Evolutionary conservation across 164 flowering plant genomes (phyloP).

Genomic region (Kalanchoe fedtschenkoi): DNA sequence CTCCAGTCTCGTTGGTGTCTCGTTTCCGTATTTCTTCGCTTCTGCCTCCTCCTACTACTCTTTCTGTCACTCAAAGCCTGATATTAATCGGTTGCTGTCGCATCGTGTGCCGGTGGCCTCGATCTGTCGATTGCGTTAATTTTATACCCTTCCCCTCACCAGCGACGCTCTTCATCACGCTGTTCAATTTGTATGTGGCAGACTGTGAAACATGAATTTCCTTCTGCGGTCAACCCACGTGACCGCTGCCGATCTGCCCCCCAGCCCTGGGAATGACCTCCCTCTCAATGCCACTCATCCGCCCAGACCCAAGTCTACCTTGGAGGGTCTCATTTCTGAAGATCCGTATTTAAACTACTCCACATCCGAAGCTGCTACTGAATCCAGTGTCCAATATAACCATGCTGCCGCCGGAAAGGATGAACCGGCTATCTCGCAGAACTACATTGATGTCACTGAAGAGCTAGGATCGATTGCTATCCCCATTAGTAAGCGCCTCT

Average conservation of each 20-base stretch:
- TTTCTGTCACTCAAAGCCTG: too few relatives aligned
- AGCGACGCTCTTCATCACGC: too few relatives aligned
- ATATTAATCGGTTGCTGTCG: too few relatives aligned
- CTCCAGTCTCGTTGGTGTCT: too few relatives aligned
- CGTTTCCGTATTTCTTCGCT: too few relatives aligned
- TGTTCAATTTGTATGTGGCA: neutral
- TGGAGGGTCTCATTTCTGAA: constrained; percentile 74
- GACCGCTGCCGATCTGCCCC: constrained; percentile 24
- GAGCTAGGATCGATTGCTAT: constrained; percentile 85
- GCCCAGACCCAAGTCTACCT: constrained; percentile 29
- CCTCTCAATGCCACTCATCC: constrained; percentile 13
- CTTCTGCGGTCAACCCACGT: constrained; percentile 44
- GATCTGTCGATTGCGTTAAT: too few relatives aligned
- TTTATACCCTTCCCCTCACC: too few relatives aligned
- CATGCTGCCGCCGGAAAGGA: constrained; percentile 21
- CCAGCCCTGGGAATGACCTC: constrained; percentile 17
- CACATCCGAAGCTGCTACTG: constrained; percentile 19
- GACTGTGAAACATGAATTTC: constrained; percentile 49
- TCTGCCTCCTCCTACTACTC: too few relatives aligned
- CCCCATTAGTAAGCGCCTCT: constrained; percentile 46
- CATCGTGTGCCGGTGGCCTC: too few relatives aligned
- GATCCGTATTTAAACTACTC: constrained; percentile 35
- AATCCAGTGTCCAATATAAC: constrained; percentile 14
- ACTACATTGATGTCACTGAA: constrained; percentile 57
- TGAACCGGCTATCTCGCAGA: constrained; percentile 18